Evolutionary conservation across 345 rosid species (phyloP).

Genomic region (Camelina hispida): DNA sequence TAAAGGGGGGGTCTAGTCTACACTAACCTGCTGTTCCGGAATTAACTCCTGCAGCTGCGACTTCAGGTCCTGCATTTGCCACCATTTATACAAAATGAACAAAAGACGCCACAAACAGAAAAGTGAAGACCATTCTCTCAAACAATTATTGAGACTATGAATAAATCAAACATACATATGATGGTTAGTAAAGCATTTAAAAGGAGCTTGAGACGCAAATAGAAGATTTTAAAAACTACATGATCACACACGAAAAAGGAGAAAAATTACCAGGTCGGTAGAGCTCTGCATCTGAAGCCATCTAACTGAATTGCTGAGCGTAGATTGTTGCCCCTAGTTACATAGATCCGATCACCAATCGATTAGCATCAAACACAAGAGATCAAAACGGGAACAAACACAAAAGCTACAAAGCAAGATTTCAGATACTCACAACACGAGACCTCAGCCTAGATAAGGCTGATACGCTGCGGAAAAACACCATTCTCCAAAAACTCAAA

Average conservation of each 20-base stretch:
- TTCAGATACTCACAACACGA: constrained; percentile 56
- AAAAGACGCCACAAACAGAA: constrained; percentile 5
- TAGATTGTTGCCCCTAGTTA: constrained; percentile 64
- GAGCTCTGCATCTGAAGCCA: constrained; percentile 90
- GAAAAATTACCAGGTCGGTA: constrained; percentile 60
- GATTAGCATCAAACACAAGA: constrained; percentile 5
- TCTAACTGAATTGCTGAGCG: constrained; percentile 68
- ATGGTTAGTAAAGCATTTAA: background rate
- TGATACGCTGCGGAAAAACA: constrained; percentile 64
- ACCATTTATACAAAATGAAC: constrained; percentile 24
- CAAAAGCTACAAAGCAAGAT: background rate
- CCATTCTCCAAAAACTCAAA: constrained; percentile 52
- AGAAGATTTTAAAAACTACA: constrained; percentile 5
- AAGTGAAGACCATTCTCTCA: background rate
- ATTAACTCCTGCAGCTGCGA: constrained; percentile 90
- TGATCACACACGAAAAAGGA: background rate
- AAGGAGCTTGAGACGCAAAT: background rate
- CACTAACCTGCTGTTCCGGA: constrained; percentile 89
- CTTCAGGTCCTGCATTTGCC: constrained; percentile 71
- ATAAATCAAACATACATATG: background rate
- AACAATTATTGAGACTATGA: background rate
- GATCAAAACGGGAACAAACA: background rate
- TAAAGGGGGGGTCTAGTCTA: background rate
- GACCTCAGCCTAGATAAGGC: constrained; percentile 72
- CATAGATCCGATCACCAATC: constrained; percentile 30